phyloP scores from a whole-genome alignment of 1,139 yeast genomes.

The Schwanniomyces etchellsii region DNA sequence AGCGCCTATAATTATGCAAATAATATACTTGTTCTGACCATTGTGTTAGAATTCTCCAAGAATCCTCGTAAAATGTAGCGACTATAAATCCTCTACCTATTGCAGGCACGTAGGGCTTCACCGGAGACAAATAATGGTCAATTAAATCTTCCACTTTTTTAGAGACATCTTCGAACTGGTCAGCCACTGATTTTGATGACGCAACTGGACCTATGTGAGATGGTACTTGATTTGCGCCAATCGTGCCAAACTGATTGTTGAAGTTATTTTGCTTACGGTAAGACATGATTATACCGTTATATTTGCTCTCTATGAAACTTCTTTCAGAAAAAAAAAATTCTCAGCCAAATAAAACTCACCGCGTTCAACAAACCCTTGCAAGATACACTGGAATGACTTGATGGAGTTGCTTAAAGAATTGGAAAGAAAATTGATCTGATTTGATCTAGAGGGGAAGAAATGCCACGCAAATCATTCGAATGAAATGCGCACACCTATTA shows the following conservation, averaged over 20 bases:
- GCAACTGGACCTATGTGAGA: conserved; percentile 23
- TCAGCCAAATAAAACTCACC: no score
- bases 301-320: background rate
- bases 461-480: conserved; percentile 1
- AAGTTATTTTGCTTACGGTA: conserved; percentile 32
- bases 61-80: conserved; percentile 91
- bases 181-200: conserved; percentile 19
- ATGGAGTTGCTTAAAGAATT: no score
- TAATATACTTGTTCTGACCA: conserved; percentile 91
- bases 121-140: conserved; percentile 42
- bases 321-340: conserved; percentile 1
- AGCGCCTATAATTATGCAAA: conserved; percentile 72
- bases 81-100: conserved; percentile 88
- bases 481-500: background rate
- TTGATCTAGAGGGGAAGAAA: background rate
- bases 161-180: conserved; percentile 43
- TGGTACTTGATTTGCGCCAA: conserved; percentile 12
- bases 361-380: no score
- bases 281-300: no score
- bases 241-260: conserved; percentile 20
- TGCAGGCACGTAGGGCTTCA: conserved; percentile 75
- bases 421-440: no score
- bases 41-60: conserved; percentile 76
- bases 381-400: no score
- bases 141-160: conserved; percentile 41